phyloP scores from a whole-genome alignment of 2,329 filamentous ascomycete species.

The Corynespora cassiicola region DNA sequence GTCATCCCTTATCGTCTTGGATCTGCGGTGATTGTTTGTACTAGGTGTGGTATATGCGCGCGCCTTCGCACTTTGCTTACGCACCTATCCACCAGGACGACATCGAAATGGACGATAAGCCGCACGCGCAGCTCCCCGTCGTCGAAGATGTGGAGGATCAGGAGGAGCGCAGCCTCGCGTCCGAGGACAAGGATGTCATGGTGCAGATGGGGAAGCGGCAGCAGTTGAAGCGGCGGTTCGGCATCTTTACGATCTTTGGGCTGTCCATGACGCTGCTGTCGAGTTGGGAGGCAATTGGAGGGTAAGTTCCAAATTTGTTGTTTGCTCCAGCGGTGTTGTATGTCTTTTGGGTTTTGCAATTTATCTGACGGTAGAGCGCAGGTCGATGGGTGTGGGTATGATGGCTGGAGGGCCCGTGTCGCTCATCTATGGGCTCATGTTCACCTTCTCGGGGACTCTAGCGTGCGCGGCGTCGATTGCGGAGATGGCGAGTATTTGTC shows the following conservation, averaged over 20 bases:
- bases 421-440: slow-evolving; percentile 13
- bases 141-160: no score
- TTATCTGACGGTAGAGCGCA: background rate
- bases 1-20: no score
- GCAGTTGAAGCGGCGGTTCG: slow-evolving; percentile 11
- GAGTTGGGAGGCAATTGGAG: slow-evolving; percentile 10
- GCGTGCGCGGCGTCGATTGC: slow-evolving; percentile 11
- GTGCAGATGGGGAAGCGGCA: slow-evolving; percentile 13
- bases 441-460: slow-evolving; percentile 7
- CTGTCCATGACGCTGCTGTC: slow-evolving; percentile 10
- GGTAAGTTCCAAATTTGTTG: background rate
- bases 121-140: no score
- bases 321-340: no score
- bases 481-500: slow-evolving; percentile 22
- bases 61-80: no score
- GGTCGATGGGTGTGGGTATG: slow-evolving; percentile 6
- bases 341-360: background rate
- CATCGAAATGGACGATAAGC: no score
- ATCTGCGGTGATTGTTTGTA: no score
- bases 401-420: slow-evolving; percentile 12
- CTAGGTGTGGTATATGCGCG: no score
- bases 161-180: no score
- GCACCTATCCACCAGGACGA: no score
- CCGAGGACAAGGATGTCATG: slow-evolving; percentile 14
- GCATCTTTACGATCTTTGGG: slow-evolving; percentile 14